Conservation (phyloP, 306 rosid genomes). For the Parietaria judaica region DNA sequence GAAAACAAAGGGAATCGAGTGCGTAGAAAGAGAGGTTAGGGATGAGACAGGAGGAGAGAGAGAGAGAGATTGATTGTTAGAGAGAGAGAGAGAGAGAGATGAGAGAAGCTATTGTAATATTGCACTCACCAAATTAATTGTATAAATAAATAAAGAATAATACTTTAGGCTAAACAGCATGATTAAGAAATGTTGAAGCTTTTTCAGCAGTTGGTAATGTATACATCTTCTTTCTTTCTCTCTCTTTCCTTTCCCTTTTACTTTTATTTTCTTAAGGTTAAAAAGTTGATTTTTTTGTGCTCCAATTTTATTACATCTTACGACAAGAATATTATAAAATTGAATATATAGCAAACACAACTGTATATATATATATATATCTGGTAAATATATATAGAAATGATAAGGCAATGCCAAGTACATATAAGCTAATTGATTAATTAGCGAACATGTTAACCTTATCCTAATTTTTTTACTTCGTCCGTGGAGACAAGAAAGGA, state of each 20-base stretch:
- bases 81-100: constrained; percentile 7
- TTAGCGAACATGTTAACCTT: not conserved
- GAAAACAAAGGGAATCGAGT: constrained; percentile 26
- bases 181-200: constrained; percentile 7
- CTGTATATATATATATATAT: not conserved
- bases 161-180: constrained; percentile 5
- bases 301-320: not conserved
- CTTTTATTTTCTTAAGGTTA: not conserved
- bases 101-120: constrained; percentile 18
- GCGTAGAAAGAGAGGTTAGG: constrained; percentile 20
- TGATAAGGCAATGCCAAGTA: not conserved
- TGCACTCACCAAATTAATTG: not conserved
- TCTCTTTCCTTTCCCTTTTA: not conserved
- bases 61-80: constrained; percentile 5
- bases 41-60: constrained; percentile 5
- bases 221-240: too few relatives aligned
- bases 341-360: not conserved
- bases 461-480: not conserved
- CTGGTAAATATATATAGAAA: not conserved
- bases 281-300: constrained; percentile 7
- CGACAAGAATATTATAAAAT: not conserved
- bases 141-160: constrained; percentile 2
- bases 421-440: not conserved
- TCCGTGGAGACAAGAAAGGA: too few relatives aligned
- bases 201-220: not conserved